Evolutionary conservation across 208 protist species (phyloP).

Genomic region (Tritrichomonas musculus): DNA sequence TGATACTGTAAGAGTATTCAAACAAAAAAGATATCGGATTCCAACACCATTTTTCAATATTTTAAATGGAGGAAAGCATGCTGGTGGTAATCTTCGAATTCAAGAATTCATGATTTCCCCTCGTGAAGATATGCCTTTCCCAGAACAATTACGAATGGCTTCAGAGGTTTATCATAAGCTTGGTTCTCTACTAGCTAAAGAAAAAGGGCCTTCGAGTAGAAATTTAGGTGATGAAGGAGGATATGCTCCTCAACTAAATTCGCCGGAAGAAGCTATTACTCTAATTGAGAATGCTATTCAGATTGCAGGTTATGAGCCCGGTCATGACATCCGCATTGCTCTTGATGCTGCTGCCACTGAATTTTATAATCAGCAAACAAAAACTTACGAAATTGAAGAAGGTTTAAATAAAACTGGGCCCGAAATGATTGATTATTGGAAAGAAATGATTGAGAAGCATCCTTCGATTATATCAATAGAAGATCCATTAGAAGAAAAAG

Average conservation of each 20-base stretch:
- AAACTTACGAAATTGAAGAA: conserved; percentile 57
- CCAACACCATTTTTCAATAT: conserved; percentile 35
- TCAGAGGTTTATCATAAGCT: conserved; percentile 93
- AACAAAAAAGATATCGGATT: not conserved
- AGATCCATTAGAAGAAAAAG: conserved; percentile 96
- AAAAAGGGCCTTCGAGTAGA: conserved; percentile 78
- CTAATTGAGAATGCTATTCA: conserved; percentile 84
- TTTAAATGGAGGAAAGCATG: conserved; percentile 34
- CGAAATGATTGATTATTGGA: conserved; percentile 43
- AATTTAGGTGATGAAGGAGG: conserved; percentile 97
- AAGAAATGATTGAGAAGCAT: conserved; percentile 36
- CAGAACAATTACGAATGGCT: conserved; percentile 47
- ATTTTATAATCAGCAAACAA: conserved; percentile 82
- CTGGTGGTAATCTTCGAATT: not conserved
- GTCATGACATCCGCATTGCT: conserved; percentile 84
- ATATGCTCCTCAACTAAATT: conserved; percentile 64
- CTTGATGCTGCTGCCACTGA: conserved; percentile 97
- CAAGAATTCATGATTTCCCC: conserved; percentile 84
- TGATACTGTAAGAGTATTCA: not conserved
- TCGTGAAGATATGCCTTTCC: conserved; percentile 73
- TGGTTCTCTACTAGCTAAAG: conserved; percentile 83
- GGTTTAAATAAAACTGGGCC: conserved; percentile 6
- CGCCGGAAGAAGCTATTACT: conserved; percentile 36
- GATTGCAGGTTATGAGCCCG: conserved; percentile 69
- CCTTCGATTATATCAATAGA: conserved; percentile 85